Base-by-base conservation (phyloP, 257 asterid species). In the Primulina eburnea region DNA sequence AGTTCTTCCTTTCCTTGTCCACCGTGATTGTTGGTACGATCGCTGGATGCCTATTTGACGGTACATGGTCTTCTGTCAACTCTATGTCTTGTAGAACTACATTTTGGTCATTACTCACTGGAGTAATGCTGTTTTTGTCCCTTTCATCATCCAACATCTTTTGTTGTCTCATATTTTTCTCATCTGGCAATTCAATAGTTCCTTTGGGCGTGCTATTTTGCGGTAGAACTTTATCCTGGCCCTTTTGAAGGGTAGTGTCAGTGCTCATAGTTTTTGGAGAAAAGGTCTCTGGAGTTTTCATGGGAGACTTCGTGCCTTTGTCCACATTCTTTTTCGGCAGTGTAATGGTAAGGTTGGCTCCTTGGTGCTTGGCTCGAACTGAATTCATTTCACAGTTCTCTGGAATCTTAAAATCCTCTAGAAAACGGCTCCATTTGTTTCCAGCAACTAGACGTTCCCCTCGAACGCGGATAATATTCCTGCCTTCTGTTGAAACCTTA, bases 391-490 rank as follows among this genome's bases (percentile, higher is more conserved):
- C 83, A 38, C 89, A 75, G 37, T 74, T 71, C 56, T 81, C 88
- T 1, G 97, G 94, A 60, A 84, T 80, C 60, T 73, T 84, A 72
- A 72, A 90, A 70, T 90, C 95, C 74, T 90, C 95, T 53, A 47
- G 82, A 56, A 93, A 93, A 0, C 93, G 89, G 67, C 82, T 84
- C 96, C 95, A 90, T 76, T 76, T 84, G 79, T 84, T 93, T 18
- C 88, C 94, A 0, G 82, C 85, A 53, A 85, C 82, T 1, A 81
- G 57, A 68, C 87, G 86, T 59, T 87, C 89, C 24, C 98, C 97
- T 0, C 80, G 80, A 9, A 83, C 92, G 75, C 92, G 77, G 37
- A 92, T 68, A 4, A 60, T 82, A 40, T 75, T 87, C 58, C 43
- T 72, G 29, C 87, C 90, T 83, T 88, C 94, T 0, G 90, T 88